Percentiles rank a stretch among this genome's conserved stretches.
These are phyloP conservation scores for Chaetomidium leptoderma DNA, from an alignment of 495 filamentous ascomycete species.

Conservation along the genomic window DNA sequence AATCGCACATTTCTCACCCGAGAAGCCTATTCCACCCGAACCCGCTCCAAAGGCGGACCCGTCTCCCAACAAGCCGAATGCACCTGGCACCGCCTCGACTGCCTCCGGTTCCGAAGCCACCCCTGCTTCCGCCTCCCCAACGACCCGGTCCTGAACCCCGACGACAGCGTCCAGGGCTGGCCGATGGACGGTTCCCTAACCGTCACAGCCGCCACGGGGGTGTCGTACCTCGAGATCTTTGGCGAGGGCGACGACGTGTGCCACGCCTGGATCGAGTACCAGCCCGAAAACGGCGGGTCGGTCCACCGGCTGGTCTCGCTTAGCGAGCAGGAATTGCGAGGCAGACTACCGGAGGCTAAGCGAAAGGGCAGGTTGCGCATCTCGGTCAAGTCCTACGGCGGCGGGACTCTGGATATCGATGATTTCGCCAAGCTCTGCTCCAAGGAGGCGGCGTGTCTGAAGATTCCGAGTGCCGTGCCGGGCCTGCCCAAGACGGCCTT, in stretches of 20 bases:
- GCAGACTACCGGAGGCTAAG: conserved; percentile 60
- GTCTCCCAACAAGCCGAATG: conserved; percentile 75
- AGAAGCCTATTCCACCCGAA: conserved; percentile 79
- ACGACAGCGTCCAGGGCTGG: conserved; percentile 84
- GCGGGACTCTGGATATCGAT: conserved; percentile 67
- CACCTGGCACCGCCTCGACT: conserved; percentile 82
- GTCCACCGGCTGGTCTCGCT: conserved; percentile 67
- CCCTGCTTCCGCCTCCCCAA: conserved; percentile 83
- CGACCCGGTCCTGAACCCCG: conserved; percentile 60
- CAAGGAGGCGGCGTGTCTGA: conserved; percentile 66
- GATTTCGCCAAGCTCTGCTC: conserved; percentile 65
- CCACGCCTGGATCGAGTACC: conserved; percentile 73
- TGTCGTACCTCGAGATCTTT: conserved; percentile 78
- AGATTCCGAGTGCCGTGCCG: conserved; percentile 46
- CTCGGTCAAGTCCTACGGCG: conserved; percentile 66
- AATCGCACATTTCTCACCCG: conserved; percentile 76
- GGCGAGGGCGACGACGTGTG: conserved; percentile 64
- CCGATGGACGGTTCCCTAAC: conserved; percentile 76
- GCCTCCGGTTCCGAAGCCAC: conserved; percentile 81
- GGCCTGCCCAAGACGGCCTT: conserved; percentile 67
- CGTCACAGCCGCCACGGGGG: conserved; percentile 73
- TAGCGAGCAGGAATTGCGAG: conserved; percentile 69
- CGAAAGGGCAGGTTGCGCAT: conserved; percentile 67
- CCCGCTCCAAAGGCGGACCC: conserved; percentile 71
- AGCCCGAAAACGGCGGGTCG: conserved; percentile 50